Percentiles rank a stretch among this genome's conserved stretches.
Evolutionary conservation across 768 basidiomycete species (phyloP).

Genomic region (Serendipita indica): DNA sequence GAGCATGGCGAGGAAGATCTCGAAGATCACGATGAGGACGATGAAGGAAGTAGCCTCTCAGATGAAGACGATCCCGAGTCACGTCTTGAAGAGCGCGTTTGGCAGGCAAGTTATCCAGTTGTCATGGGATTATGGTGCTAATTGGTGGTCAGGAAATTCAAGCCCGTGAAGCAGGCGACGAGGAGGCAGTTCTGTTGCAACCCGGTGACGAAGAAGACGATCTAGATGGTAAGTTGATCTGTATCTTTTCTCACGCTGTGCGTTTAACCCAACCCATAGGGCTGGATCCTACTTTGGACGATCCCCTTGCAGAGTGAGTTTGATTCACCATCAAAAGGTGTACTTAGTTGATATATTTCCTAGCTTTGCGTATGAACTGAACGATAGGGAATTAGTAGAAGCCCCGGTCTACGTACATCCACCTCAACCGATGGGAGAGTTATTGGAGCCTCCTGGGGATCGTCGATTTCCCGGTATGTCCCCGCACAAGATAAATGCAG

Average conservation of each 20-base stretch:
- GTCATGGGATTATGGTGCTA: background rate
- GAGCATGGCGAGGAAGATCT: conserved; percentile 48
- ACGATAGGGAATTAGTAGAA: conserved; percentile 25
- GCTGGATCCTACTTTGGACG: no score
- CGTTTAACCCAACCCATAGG: background rate
- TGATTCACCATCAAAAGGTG: background rate
- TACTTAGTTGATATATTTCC: background rate
- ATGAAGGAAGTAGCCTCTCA: conserved; percentile 29
- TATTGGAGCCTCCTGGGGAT: background rate
- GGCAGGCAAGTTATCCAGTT: conserved; percentile 32
- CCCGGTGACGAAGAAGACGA: conserved; percentile 26
- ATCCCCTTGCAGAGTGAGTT: background rate
- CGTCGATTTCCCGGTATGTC: conserved; percentile 1
- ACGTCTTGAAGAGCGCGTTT: conserved; percentile 38
- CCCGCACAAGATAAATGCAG: background rate
- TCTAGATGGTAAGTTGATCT: conserved; percentile 17
- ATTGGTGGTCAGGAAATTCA: conserved; percentile 21
- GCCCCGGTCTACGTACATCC: conserved; percentile 14
- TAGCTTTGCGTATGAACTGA: conserved; percentile 30
- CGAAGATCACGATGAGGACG: conserved; percentile 33
- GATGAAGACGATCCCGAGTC: conserved; percentile 30
- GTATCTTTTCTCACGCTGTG: background rate
- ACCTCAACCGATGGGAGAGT: conserved; percentile 3
- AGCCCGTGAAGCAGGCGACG: conserved; percentile 22
- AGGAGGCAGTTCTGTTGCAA: conserved; percentile 20